Conservation (phyloP, 345 rosid genomes). For the Microthlaspi erraticum region DNA sequence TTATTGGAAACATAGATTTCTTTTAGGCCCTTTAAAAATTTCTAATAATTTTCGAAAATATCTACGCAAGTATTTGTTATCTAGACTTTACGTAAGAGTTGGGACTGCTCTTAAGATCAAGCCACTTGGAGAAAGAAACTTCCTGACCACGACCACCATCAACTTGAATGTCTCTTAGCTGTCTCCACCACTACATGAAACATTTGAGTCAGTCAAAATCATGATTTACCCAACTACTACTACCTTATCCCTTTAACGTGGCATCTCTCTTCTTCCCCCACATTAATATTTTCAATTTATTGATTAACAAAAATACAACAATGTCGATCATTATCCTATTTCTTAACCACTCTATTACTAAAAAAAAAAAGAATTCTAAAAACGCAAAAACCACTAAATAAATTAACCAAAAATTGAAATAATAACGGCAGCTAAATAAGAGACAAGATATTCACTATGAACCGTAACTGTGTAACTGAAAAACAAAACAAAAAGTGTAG, state of each 20-base stretch:
- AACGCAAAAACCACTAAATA: too few relatives aligned
- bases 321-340: constrained; percentile 1
- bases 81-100: constrained; percentile 11
- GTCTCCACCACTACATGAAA: constrained; percentile 31
- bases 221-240: constrained; percentile 31
- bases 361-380: neutral
- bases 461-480: too few relatives aligned
- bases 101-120: neutral
- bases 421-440: too few relatives aligned
- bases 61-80: neutral
- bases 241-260: constrained; percentile 32
- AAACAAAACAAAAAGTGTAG: neutral
- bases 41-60: neutral
- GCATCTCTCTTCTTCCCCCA: constrained; percentile 4
- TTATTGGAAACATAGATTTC: neutral
- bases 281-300: neutral
- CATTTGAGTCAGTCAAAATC: constrained; percentile 32
- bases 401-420: neutral
- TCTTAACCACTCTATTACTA: neutral
- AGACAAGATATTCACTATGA: too few relatives aligned
- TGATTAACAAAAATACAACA: neutral
- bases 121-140: constrained; percentile 35
- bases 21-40: neutral
- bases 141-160: constrained; percentile 28
- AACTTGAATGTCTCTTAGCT: constrained; percentile 36